Evolutionary conservation across 805 yeast species (phyloP), one percentile per base, ranked within the genome.

Genomic region (Candida ortonii): DNA sequence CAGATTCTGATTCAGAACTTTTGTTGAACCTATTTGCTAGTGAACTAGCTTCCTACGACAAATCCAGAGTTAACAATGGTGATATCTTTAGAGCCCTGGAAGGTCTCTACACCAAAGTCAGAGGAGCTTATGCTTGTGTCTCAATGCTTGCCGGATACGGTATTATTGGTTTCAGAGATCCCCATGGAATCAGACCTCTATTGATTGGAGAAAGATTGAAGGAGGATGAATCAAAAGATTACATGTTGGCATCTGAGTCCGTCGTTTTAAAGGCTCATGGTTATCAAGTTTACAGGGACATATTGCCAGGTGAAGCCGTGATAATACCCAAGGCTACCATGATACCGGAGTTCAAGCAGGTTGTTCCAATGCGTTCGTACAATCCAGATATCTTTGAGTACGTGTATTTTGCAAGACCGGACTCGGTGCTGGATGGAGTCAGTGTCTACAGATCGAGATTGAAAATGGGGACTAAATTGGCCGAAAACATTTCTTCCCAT

Each of bases 371-470:
- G 44, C 70, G 71, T 56, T 64, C 81, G 2, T 89, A 88, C 62
- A 80, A 96, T 11, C 98, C 98, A 6, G 97, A 94, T 65, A 79
- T 93, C 44, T 93, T 93, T 53, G 98, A 93, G 64, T 93, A 89
- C 59, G 98, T 93, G 28, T 93, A 93, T 65, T 93, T 93, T 68
- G 97, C 98, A 12, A 79, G 98, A 58, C 97, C 97, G 0, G 98
- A 93, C 59, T 82, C 95, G 25, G 95, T 93, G 18, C 64, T 89
- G 43, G 98, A 93, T 61, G 98, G 97, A n/a, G 84, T 93, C 28
- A 84, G 95, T 12, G 97, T 93, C 14, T 93, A 93, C 63, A 79
- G 89, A 50, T 81, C 95, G 22, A 80, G 97, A 60, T 71, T 93
- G 43, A 87, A 78, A 44, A 93, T 93, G 98, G 98, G 98, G 52